Evolutionary conservation across 1,139 yeast genomes (phyloP).

Genomic region (Yamadazyma triangularis): DNA sequence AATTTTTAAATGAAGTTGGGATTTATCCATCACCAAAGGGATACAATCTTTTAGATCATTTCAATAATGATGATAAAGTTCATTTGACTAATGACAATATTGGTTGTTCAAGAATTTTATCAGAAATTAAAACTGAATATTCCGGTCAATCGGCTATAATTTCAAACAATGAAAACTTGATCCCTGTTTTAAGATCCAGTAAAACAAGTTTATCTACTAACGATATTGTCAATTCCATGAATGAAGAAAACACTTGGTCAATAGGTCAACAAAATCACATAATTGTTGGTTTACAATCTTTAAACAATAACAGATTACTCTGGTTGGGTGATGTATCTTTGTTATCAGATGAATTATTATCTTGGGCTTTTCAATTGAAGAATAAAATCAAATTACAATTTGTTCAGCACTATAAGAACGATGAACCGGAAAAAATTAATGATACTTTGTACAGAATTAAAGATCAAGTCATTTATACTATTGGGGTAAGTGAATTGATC

Average conservation of each 20-base stretch:
- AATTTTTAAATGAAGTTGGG: conserved; percentile 75
- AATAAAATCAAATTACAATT: conserved; percentile 57
- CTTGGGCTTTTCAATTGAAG: conserved; percentile 76
- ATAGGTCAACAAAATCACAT: conserved; percentile 76
- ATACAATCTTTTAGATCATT: conserved; percentile 64
- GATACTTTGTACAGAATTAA: conserved; percentile 62
- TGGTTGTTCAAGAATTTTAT: conserved; percentile 18
- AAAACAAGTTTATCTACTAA: conserved; percentile 59
- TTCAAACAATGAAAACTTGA: conserved; percentile 51
- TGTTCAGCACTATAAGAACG: conserved; percentile 50
- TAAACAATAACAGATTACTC: conserved; percentile 69
- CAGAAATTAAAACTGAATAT: conserved; percentile 19
- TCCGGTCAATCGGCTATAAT: conserved; percentile 40
- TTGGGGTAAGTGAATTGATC: conserved; percentile 64
- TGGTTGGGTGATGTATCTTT: conserved; percentile 75
- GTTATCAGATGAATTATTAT: conserved; percentile 46
- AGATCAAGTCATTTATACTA: conserved; percentile 61
- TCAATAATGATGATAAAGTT: conserved; percentile 31
- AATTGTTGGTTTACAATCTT: conserved; percentile 79
- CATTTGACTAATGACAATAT: conserved; percentile 20
- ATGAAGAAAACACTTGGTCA: conserved; percentile 62
- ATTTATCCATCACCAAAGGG: conserved; percentile 80
- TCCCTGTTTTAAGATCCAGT: conserved; percentile 71
- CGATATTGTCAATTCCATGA: conserved; percentile 29
- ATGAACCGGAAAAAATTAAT: conserved; percentile 33